These are phyloP conservation scores for Pseudozyma tsukubaensis DNA, from an alignment of 1,284 basidiomycete genomes.

Conservation along the genomic window DNA sequence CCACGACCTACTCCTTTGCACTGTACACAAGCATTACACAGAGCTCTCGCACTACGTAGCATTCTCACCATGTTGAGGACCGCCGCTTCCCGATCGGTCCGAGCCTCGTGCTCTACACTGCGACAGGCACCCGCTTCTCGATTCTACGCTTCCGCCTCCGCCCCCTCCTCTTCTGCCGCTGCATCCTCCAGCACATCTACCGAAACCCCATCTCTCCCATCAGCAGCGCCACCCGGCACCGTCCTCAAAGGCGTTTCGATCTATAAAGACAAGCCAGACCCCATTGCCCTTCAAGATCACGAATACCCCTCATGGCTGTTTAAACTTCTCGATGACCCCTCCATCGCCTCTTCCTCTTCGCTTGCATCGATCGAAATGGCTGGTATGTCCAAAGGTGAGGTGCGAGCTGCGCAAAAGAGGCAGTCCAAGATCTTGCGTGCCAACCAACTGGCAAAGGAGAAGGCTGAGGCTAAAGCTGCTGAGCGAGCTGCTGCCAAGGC, in stretches of 20 bases:
- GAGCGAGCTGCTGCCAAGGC: conserved; percentile 38
- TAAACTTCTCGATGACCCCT: conserved; percentile 74
- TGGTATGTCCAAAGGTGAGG: conserved; percentile 64
- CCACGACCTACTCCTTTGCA: too few species aligned
- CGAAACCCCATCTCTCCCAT: conserved; percentile 43
- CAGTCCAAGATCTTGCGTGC: conserved; percentile 57
- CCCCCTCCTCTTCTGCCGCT: conserved; percentile 7
- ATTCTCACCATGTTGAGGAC: not conserved
- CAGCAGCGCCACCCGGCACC: conserved; percentile 74
- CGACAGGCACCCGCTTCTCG: conserved; percentile 16
- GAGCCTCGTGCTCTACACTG: conserved; percentile 26
- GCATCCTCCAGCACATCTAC: conserved; percentile 13
- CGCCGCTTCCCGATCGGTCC: conserved; percentile 14
- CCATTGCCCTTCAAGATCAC: conserved; percentile 82
- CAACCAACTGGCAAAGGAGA: conserved; percentile 45
- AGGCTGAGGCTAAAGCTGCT: conserved; percentile 48
- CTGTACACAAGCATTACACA: too few species aligned
- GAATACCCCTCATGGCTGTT: conserved; percentile 92
- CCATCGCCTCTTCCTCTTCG: conserved; percentile 48
- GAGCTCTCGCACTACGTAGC: not conserved
- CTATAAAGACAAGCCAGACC: conserved; percentile 82
- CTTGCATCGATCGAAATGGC: conserved; percentile 58
- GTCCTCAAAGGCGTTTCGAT: conserved; percentile 81
- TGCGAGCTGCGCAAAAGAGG: conserved; percentile 60
- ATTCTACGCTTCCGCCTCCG: conserved; percentile 29